Base-by-base conservation (phyloP, 1,139 yeast species). In the Williopsis jadinii region DNA sequence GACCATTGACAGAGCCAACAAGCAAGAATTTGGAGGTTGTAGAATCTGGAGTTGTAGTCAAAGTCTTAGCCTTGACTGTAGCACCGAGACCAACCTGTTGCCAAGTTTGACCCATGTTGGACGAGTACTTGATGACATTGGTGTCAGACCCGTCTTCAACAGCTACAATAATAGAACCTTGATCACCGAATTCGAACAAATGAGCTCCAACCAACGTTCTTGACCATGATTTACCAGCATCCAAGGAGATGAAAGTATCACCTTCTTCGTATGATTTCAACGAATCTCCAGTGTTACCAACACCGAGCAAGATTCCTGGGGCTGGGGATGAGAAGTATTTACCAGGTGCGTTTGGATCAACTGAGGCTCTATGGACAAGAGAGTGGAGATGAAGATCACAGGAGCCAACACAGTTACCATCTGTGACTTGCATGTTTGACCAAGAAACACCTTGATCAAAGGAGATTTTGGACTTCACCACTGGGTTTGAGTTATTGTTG, bases 71-170 rank as follows among this genome's bases (percentile, higher is more conserved):
- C 29, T 63, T 54, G 11, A 80, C 55, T 1, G 71, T 53, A n/a
- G 52, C 42, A 13, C 74, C 80, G 10, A 86, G 58, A 12, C 71
- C 66, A 15, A 67, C 63, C 35, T 67, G 68, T 5, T 60, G 53
- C 94, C 95, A 87, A 3, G 79, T 60, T 34, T 64, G 59, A 35
- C 96, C 96, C 57, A 84, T 88, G 57, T 87, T 88, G 26, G 80
- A 59, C 0, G 95, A 81, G 53, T 70, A 87, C 45, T 67, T 68
- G 38, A 77, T 59, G 9, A 63, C 50, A 35, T 50, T 51, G 5
- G 61, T 58, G 43, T 63, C 63, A 13, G 53, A 50, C 42, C 58
- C 62, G 11, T 63, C 54, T 24, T 65, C 57, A 9, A 77, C 63
- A 1, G 88, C 86, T 2, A 84, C 61, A 32, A 86, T 72, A 6